Percentiles rank a stretch among this genome's conserved stretches.
Conservation (phyloP, 169 alveolate genomes). For the Eimeria acervulina region DNA sequence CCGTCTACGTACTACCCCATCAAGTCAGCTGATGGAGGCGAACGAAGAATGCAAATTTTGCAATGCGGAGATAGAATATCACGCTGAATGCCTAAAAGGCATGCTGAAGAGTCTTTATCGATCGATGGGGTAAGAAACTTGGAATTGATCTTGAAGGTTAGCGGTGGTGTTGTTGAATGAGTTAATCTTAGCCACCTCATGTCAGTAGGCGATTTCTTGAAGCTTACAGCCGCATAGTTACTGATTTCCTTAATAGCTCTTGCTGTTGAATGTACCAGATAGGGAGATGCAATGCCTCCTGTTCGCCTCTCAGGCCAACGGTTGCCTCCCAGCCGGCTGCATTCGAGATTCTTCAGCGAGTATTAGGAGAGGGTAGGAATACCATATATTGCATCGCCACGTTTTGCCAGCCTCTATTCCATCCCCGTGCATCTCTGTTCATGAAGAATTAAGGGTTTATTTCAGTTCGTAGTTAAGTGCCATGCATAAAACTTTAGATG, state of each 20-base stretch:
- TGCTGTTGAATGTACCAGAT: not conserved
- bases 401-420: not conserved
- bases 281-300: not conserved
- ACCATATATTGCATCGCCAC: not conserved
- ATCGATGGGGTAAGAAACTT: slow-evolving; percentile 44
- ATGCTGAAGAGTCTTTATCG: slow-evolving; percentile 64
- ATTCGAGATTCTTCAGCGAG: slow-evolving; percentile 28
- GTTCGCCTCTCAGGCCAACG: slow-evolving; percentile 12
- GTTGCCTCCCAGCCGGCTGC: slow-evolving; percentile 38
- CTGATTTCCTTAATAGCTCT: not conserved
- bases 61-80: slow-evolving; percentile 63
- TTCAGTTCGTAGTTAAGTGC: not conserved
- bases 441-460: not conserved
- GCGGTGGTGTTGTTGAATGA: not conserved
- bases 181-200: not conserved
- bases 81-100: slow-evolving; percentile 59
- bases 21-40: not conserved
- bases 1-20: not conserved
- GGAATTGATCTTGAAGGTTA: not conserved
- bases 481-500: not conserved
- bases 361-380: slow-evolving; percentile 54
- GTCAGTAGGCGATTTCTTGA: not conserved
- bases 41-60: not conserved
- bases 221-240: not conserved
- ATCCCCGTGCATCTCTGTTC: not conserved